Conservation (phyloP, 805 yeast species). For the Isabelozyma gotoi region DNA sequence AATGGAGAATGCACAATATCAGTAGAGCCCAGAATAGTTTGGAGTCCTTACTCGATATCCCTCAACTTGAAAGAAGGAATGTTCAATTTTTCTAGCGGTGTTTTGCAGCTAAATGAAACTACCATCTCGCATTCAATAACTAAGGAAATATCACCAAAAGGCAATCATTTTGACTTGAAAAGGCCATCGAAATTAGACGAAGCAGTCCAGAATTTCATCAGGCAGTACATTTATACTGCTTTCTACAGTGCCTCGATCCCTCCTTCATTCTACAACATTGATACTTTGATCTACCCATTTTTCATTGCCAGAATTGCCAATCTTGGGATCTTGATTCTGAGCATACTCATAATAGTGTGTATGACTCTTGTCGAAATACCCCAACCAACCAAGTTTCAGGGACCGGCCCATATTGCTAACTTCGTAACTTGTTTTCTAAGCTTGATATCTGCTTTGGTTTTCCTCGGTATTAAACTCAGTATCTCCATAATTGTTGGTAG, state of each 20-base stretch:
- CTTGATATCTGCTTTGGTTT: not conserved
- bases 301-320: conserved; percentile 5
- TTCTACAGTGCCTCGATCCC: conserved; percentile 16
- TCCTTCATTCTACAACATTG: conserved; percentile 4
- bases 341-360: not conserved
- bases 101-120: not conserved
- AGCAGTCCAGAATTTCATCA: conserved; percentile 4
- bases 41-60: conserved; percentile 5
- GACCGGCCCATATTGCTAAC: not conserved
- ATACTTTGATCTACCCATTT: conserved; percentile 4
- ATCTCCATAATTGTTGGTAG: conserved; percentile 1
- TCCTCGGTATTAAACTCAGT: conserved; percentile 3
- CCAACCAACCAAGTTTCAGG: not conserved
- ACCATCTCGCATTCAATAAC: not conserved
- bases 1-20: conserved; percentile 16
- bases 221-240: conserved; percentile 9
- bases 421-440: not conserved
- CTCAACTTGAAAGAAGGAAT: conserved; percentile 10
- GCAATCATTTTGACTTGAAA: not conserved
- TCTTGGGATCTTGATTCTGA: conserved; percentile 11
- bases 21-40: conserved; percentile 13
- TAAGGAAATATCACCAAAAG: not conserved
- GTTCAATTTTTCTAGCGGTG: conserved; percentile 5
- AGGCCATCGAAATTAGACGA: not conserved
- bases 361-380: not conserved